Base-by-base conservation (phyloP, 2,329 filamentous ascomycete genomes). In the Colletotrichum tamarilloi region DNA sequence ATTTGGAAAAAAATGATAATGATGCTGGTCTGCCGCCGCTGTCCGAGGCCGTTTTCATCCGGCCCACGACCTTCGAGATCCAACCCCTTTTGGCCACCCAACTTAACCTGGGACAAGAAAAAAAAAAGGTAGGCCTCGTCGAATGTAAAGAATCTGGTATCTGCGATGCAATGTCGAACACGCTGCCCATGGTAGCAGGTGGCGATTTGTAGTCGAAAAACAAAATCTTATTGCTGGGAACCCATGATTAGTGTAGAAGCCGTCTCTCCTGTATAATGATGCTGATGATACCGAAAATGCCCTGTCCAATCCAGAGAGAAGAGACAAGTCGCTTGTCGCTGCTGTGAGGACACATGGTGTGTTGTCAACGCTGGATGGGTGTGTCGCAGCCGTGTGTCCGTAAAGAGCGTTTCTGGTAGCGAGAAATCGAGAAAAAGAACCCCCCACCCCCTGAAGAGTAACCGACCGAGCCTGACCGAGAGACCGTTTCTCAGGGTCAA, bases 181-280 rank as follows among this genome's bases (percentile, higher is more conserved):
- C 26, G 58, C 72, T 68, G 64, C 74, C 72, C 72, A 74, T 75
- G 72, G 64, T 74, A 67, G 74, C 72, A 72, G 63, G 59, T 35
- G 58, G 38, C 42, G 67, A 32, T 46, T 46, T 74, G 69, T 62
- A 55, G 52, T 71, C 60, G 56, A 42, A 68, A 49, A 56, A 42
- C 30, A 74, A 62, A 62, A 14, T 69, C 30, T 65, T 63, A 32
- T 24, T 66, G 67, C 56, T 52, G 24, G 28, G 24, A 67, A 52
- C 72, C 58, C 63, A 72, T 74, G 63, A 73, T 73, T 70, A 73
- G 62, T 42, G 42, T 38, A 69, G 63, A 62, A 56, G 24, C 30
- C 12, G 22, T 35, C 24, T 52, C 67, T 57, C 62, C 32, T 58
- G 53, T 55, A 64, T 62, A 67, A 46, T 63, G 69, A 72, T 52